Base-by-base conservation (phyloP, 2,329 filamentous ascomycete species). In the Aspergillus quadrilineatus region DNA sequence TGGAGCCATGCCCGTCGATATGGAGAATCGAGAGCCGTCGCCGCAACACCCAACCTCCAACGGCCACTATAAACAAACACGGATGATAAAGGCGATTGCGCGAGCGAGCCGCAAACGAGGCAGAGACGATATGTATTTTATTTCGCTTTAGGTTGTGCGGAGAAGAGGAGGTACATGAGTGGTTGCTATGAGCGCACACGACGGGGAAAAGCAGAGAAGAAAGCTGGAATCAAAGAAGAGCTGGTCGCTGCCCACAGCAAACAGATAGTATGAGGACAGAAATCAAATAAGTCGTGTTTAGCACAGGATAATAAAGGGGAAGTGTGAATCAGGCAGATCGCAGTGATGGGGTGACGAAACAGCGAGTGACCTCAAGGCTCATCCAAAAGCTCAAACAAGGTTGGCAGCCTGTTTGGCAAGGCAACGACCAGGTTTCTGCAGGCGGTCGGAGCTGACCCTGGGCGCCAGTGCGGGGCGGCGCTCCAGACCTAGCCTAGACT, bases 1-100 rank as follows among this genome's bases (percentile, higher is more conserved):
- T 49, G 60, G 53, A 60, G 57, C 62, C 62, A 64, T 64, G 42
- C 59, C 62, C 61, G 34, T 55, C 26, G 53, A 50, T 41, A 32
- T 49, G 52, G 47, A 47, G 43, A 41, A 36, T 52, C 50, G 15
- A n/a, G 14, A 50, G 43, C 39, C 34, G 45, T 34, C 15, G 41
- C 48, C 44, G 39, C 43, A 50, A n/a, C 53, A 29, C 34, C 28
- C 22, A 22, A 22, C 22, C 43, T 53, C 39, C n/a, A 41, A 42
- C 48, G 26, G 36, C 6, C 12, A 8, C 36, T 32, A 3, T 10
- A 15, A 6, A 6, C 22, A 12, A 30, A 22, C 22, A 7, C 15
- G 14, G 12, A 4, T 14, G 28, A 12, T 15, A 12, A 37, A 30
- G 14, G 10, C 32, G n/a, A 10, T 6, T 22, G 8, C 14, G 36